Percentiles rank a stretch among this genome's conserved stretches.
Evolutionary conservation across 495 filamentous ascomycete genomes (phyloP).

Genomic region (Daldinia decipiens): DNA sequence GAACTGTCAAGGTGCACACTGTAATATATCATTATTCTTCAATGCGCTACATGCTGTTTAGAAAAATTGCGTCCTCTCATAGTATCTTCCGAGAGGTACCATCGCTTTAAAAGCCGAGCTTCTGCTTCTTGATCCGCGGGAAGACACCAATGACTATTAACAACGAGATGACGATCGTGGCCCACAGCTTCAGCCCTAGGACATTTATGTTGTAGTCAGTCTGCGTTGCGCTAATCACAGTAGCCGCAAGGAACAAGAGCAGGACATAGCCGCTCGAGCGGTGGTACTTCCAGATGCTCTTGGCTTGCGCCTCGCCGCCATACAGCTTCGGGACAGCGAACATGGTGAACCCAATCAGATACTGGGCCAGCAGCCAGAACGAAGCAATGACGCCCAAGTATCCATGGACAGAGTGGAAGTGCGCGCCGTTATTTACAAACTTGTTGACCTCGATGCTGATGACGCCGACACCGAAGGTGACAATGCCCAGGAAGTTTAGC

Average conservation of each 20-base stretch:
- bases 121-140: conserved; percentile 82
- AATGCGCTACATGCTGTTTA: background rate
- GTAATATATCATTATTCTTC: background rate
- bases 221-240: conserved; percentile 77
- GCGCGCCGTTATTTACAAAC: conserved; percentile 63
- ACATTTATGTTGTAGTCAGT: conserved; percentile 72
- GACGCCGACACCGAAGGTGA: conserved; percentile 71
- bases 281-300: conserved; percentile 89
- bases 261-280: conserved; percentile 80
- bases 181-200: conserved; percentile 78
- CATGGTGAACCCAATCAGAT: conserved; percentile 79
- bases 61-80: background rate
- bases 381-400: conserved; percentile 84
- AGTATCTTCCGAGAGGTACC: background rate
- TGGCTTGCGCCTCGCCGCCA: conserved; percentile 81
- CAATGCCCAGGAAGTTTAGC: conserved; percentile 71
- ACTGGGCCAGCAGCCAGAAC: conserved; percentile 74
- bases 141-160: conserved; percentile 74
- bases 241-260: conserved; percentile 74
- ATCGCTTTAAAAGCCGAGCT: conserved; percentile 69
- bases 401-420: conserved; percentile 82
- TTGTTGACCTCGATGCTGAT: conserved; percentile 88
- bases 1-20: background rate
- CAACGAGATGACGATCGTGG: conserved; percentile 67
- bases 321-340: conserved; percentile 76